Conservation (phyloP, 2,329 filamentous ascomycete species). For the Parafenestella ontariensis region DNA sequence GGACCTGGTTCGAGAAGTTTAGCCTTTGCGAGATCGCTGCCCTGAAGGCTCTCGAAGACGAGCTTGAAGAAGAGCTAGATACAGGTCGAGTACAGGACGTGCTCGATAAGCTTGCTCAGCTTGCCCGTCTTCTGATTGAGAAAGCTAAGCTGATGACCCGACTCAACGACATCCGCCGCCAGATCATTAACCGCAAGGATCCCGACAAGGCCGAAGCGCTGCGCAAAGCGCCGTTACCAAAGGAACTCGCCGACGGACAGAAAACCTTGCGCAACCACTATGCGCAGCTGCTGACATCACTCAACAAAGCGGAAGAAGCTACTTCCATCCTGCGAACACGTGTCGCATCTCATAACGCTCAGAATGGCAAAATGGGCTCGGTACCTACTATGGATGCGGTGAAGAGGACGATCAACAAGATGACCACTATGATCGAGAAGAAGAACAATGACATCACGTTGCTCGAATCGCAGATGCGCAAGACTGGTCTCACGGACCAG, state of each 20-base stretch:
- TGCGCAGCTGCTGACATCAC: constrained; percentile 73
- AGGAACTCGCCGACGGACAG: constrained; percentile 84
- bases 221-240: constrained; percentile 76
- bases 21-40: constrained; percentile 77
- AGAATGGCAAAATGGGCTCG: constrained; percentile 52
- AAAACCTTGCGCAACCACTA: constrained; percentile 81
- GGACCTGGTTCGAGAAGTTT: constrained; percentile 68
- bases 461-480: constrained; percentile 84
- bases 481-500: constrained; percentile 55
- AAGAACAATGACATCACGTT: constrained; percentile 90
- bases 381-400: constrained; percentile 91
- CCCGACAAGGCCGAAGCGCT: constrained; percentile 70
- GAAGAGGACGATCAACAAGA: constrained; percentile 86
- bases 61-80: constrained; percentile 70
- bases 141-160: constrained; percentile 72
- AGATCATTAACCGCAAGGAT: constrained; percentile 74
- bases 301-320: constrained; percentile 81
- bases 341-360: constrained; percentile 65
- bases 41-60: constrained; percentile 66
- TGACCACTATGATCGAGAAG: constrained; percentile 92
- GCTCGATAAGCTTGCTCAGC: constrained; percentile 70
- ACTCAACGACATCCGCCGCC: constrained; percentile 78
- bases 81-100: constrained; percentile 73
- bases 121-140: constrained; percentile 73
- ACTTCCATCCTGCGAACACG: constrained; percentile 80